phyloP scores from a whole-genome alignment of 2,329 filamentous ascomycete species.

The Beauveria sp. region DNA sequence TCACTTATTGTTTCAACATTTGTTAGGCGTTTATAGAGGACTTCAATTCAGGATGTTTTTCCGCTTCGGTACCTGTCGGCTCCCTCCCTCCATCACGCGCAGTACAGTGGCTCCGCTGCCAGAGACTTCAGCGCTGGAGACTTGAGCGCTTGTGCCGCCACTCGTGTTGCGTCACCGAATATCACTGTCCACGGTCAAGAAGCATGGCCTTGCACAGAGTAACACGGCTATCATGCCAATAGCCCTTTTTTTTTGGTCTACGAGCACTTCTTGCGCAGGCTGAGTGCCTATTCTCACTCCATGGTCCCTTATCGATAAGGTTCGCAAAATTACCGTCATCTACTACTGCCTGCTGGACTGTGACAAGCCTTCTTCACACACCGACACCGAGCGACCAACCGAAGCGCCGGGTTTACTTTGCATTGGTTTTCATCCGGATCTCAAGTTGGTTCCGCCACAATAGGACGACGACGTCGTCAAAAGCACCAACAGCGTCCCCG shows the following conservation, averaged over 20 bases:
- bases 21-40: conserved; percentile 11
- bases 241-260: background rate
- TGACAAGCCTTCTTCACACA: background rate
- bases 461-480: conserved; percentile 30
- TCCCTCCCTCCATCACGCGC: too few species aligned
- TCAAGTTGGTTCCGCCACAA: conserved; percentile 20
- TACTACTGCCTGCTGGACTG: background rate
- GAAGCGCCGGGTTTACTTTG: background rate
- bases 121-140: too few species aligned
- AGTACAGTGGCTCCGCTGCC: too few species aligned
- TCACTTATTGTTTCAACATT: background rate
- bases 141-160: too few species aligned
- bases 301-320: conserved; percentile 7
- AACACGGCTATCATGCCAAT: too few species aligned
- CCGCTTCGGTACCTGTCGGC: background rate
- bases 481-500: conserved; percentile 21
- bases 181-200: too few species aligned
- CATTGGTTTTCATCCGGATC: background rate
- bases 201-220: too few species aligned
- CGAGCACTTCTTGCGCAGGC: background rate
- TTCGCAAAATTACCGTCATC: background rate
- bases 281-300: background rate
- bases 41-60: background rate
- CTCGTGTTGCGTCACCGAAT: too few species aligned
- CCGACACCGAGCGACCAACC: background rate